Evolutionary conservation across 2,329 filamentous ascomycete species (phyloP), one percentile per base, ranked within the genome.

Genomic region (Allantophomopsis cytisporea): DNA sequence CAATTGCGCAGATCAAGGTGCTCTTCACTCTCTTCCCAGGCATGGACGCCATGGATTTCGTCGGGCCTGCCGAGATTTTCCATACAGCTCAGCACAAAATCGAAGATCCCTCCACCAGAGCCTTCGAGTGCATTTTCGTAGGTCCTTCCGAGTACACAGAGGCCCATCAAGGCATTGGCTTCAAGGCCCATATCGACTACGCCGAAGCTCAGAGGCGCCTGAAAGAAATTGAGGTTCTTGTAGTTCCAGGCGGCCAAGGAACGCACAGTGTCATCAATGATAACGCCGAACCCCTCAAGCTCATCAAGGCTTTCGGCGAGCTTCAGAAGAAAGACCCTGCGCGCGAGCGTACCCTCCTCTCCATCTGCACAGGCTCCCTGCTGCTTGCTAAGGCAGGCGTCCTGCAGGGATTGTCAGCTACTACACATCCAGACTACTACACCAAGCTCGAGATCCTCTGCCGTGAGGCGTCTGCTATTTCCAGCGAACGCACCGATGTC

Each of bases 401-500:
- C 55, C 74, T 93, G 44, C 75, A 79, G 47, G 85, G 85, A 46
- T 68, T 91, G 18, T 78, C 80, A 21, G 84, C 83, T 50, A 93
- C 85, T 46, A 89, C 83, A 42, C 85, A 91, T 60, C 79, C 83
- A 44, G 83, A 91, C 60, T 78, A 69, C 62, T 71, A 87, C 52
- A 86, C 83, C 58, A 80, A 75, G 48, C 76, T 93, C 54, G 85
- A 91, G 68, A 87, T 78, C 51, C 63, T 87, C 49, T 87, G 82
- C 68, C 83, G 81, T 58, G 77, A 84, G 47, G 75, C 77, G 36
- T 73, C 81, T 35, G 73, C 75, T 42, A 69, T 76, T 46, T 76
- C 83, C 58, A 72, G 76, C 41, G 80, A 87, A 64, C 79, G 83
- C 54, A 86, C 83, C 51, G 83, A 91, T 54, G 81, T 91, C 46